Evolutionary conservation across 768 basidiomycete species (phyloP).

Genomic region (Gelatoporia subvermispora): DNA sequence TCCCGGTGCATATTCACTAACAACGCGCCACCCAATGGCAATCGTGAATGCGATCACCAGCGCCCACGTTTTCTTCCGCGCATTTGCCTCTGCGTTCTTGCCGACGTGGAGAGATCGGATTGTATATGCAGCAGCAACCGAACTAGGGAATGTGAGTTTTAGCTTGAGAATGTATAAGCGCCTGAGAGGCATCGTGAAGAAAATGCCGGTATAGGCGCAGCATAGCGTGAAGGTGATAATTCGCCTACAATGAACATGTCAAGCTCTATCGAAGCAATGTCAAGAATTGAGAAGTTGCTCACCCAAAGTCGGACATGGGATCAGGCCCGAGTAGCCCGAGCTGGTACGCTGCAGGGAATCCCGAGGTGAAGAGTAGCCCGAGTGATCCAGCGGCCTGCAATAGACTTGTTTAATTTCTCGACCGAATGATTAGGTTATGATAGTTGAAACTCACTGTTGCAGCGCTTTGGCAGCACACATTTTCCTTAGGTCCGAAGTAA

Average conservation of each 20-base stretch:
- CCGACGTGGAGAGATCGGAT: slow-evolving; percentile 21
- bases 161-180: slow-evolving; percentile 19
- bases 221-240: slow-evolving; percentile 18
- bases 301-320: slow-evolving; percentile 15
- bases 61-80: slow-evolving; percentile 19
- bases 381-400: slow-evolving; percentile 16
- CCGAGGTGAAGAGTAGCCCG: slow-evolving; percentile 18
- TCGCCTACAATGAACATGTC: slow-evolving; percentile 3
- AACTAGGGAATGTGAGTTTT: slow-evolving; percentile 18
- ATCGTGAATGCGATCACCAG: slow-evolving; percentile 12
- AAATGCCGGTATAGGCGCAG: slow-evolving; percentile 20
- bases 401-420: too few species aligned
- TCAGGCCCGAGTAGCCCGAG: slow-evolving; percentile 11
- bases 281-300: too few species aligned
- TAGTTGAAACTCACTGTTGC: slow-evolving; percentile 12
- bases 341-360: slow-evolving; percentile 18
- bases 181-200: slow-evolving; percentile 21
- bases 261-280: neutral
- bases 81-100: slow-evolving; percentile 11
- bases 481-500: slow-evolving; percentile 20
- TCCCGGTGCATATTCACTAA: slow-evolving; percentile 18
- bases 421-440: too few species aligned
- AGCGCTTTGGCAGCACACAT: slow-evolving; percentile 18
- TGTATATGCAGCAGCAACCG: slow-evolving; percentile 19
- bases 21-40: slow-evolving; percentile 13